phyloP scores from a whole-genome alignment of 2,329 filamentous ascomycete species.

The Colletotrichum simmondsii region DNA sequence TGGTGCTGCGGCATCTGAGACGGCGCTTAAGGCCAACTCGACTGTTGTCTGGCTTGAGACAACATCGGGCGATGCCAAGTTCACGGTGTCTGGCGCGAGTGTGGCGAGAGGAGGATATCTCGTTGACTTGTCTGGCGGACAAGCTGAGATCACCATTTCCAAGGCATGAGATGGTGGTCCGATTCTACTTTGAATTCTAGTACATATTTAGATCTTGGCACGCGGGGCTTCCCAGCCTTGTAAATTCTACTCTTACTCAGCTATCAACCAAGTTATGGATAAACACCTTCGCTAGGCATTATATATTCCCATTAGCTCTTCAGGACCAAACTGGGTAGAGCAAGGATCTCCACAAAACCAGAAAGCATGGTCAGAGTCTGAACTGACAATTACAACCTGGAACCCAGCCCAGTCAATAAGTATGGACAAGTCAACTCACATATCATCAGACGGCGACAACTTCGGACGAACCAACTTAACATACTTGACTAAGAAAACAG shows the following conservation, averaged over 20 bases:
- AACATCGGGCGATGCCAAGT: neutral
- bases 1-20: neutral
- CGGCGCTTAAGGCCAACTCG: slow-evolving; percentile 11
- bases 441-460: neutral
- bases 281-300: too few species aligned
- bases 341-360: too few species aligned
- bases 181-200: neutral
- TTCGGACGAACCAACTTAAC: neutral
- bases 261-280: neutral
- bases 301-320: too few species aligned
- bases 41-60: slow-evolving; percentile 25
- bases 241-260: neutral
- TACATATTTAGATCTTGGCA: neutral
- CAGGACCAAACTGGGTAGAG: fast-evolving
- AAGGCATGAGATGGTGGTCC: neutral
- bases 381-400: too few species aligned
- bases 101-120: slow-evolving; percentile 13
- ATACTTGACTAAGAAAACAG: neutral
- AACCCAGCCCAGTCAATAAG: too few species aligned
- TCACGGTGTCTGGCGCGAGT: neutral
- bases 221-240: too few species aligned
- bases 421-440: too few species aligned
- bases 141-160: slow-evolving; percentile 2
- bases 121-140: slow-evolving; percentile 16
- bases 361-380: too few species aligned